These are phyloP conservation scores for Aspergillus fructus DNA, from an alignment of 2,329 filamentous ascomycete genomes.

Conservation along the genomic window DNA sequence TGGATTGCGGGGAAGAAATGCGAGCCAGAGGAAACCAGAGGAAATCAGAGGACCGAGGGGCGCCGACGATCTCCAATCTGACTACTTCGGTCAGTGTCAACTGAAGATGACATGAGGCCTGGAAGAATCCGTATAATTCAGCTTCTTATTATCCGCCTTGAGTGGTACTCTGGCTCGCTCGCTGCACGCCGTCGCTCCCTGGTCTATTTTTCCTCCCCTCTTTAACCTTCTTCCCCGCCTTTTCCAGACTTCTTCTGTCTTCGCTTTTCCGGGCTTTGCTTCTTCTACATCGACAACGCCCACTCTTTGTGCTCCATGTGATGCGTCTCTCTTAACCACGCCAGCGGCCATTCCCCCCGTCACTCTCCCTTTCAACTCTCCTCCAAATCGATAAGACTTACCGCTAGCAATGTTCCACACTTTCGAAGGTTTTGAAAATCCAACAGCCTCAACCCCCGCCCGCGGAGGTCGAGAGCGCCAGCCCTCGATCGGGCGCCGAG, in stretches of 20 bases:
- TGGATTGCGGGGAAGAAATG: slow-evolving; percentile 5
- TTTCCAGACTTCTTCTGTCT: slow-evolving; percentile 4
- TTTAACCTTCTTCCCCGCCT: slow-evolving; percentile 6
- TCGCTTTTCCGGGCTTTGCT: neutral
- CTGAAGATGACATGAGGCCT: too few relatives aligned
- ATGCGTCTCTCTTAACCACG: slow-evolving; percentile 2
- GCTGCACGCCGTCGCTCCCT: neutral
- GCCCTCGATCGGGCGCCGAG: slow-evolving; percentile 33
- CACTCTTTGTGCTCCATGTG: neutral
- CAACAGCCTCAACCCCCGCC: slow-evolving; percentile 26
- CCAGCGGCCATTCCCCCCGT: neutral
- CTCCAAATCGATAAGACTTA: neutral
- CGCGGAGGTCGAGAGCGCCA: slow-evolving; percentile 35
- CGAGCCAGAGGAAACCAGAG: neutral
- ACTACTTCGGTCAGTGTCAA: neutral
- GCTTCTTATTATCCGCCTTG: neutral
- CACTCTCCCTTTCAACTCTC: neutral
- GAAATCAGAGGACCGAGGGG: neutral
- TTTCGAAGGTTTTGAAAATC: slow-evolving; percentile 43
- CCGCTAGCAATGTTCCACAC: slow-evolving; percentile 40
- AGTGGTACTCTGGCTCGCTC: neutral
- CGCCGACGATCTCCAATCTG: slow-evolving; percentile 16
- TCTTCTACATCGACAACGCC: slow-evolving; percentile 3
- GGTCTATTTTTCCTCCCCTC: slow-evolving; percentile 4
- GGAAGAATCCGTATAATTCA: neutral